Base-by-base conservation (phyloP, 2,329 filamentous ascomycete genomes). In the Talaromyces sp. region DNA sequence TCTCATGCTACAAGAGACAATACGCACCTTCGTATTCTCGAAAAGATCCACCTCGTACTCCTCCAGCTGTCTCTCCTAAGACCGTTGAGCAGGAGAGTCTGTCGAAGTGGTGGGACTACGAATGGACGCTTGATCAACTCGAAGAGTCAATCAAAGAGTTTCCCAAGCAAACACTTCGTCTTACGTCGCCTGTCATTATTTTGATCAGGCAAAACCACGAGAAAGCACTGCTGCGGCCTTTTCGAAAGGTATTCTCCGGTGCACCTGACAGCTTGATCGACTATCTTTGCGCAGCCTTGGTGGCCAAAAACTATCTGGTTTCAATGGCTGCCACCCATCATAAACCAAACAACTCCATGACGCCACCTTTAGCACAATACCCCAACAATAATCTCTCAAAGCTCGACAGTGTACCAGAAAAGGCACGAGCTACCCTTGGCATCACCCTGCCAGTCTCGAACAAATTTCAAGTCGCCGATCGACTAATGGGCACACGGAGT, bases 51-150 rank as follows among this genome's bases (percentile, higher is more conserved):
- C 59, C 59, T 21, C 57, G 38, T 11, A 62, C 61, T 26, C 57
- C 61, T 38, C 61, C 57, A 57, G 50, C 61, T 14, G 51, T 59
- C 2, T 64, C 63, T 1, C 69, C 71, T 2, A 65, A 63, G 11
- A 65, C 61, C 3, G 68, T 67, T 1, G 68, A 72, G 8, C 69
- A 70, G 38, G 68, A 69, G 24, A 66, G 68, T 31, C 43, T 70
- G 12, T 67, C 69, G 38, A 74, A 71, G 52, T 69, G 68, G 63
- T 72, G 72, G 71, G 70, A 75, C 56, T 71, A 75, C 53, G 73
- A 75, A 59, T 76, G 74, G 74, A 72, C 73, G 5, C 65, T 76
- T 1, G 70, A 74, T 32, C 71, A 76, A 62, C 66, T 76, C 26
- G 73, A 75, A 12, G 66, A 72, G 27, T 74, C 71, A 1, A 68